These are phyloP conservation scores for Prunus campanulata DNA, from an alignment of 306 rosid genomes.

Conservation along the genomic window DNA sequence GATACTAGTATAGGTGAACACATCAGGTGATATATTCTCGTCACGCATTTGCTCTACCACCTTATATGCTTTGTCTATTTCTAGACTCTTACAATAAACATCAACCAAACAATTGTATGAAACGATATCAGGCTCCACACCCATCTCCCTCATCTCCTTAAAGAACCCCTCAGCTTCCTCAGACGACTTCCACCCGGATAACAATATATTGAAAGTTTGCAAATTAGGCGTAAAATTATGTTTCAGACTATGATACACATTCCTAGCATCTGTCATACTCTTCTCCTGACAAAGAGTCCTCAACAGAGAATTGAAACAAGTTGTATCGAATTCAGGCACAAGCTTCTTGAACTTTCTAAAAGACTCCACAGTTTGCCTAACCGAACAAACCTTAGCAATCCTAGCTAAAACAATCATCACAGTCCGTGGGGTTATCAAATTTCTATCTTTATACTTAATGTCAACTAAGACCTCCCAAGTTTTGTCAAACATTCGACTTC, in stretches of 20 bases:
- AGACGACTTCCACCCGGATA: conserved; percentile 81
- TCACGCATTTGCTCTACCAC: conserved; percentile 65
- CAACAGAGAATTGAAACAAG: conserved; percentile 72
- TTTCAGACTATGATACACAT: conserved; percentile 83
- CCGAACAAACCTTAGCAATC: conserved; percentile 79
- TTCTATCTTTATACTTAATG: conserved; percentile 41
- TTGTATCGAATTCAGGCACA: conserved; percentile 50
- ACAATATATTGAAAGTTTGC: conserved; percentile 77
- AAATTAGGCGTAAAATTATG: conserved; percentile 55
- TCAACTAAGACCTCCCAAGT: conserved; percentile 62
- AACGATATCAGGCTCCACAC: conserved; percentile 72
- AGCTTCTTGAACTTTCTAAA: conserved; percentile 70
- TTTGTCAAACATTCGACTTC: conserved; percentile 58
- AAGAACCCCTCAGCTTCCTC: conserved; percentile 87
- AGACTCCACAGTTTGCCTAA: conserved; percentile 72
- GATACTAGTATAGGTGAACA: conserved; percentile 65
- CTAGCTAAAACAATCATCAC: conserved; percentile 75
- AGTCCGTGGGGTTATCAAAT: conserved; percentile 53
- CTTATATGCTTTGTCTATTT: conserved; percentile 67
- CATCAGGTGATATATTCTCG: conserved; percentile 58
- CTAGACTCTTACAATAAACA: conserved; percentile 74
- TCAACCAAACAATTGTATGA: conserved; percentile 77
- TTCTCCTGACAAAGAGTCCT: conserved; percentile 89
- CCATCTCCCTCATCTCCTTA: conserved; percentile 74
- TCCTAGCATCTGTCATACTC: conserved; percentile 89